phyloP scores from a whole-genome alignment of 2,329 filamentous ascomycete species.

The Rosellinia necatrix region DNA sequence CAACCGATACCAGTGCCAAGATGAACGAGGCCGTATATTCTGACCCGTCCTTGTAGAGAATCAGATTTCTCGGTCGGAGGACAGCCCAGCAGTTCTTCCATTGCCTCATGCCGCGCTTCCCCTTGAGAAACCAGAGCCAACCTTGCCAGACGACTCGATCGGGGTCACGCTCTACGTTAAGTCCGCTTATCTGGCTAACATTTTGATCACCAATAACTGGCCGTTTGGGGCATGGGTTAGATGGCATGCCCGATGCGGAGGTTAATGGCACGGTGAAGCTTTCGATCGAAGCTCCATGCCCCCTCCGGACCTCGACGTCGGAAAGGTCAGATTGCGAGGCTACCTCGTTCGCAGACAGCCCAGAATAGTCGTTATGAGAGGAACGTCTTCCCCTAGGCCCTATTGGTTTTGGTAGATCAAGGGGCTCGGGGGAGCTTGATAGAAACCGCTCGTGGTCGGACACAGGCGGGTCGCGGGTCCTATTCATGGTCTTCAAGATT shows the following conservation, averaged over 20 bases:
- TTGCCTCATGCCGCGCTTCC: conserved; percentile 79
- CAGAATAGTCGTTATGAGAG: conserved; percentile 70
- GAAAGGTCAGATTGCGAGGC: conserved; percentile 89
- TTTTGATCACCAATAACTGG: conserved; percentile 55
- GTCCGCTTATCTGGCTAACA: conserved; percentile 65
- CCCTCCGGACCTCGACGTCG: conserved; percentile 62
- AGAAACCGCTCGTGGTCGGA: conserved; percentile 49
- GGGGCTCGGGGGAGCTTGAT: conserved; percentile 67
- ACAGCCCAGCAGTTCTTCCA: conserved; percentile 98
- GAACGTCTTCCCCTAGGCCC: conserved; percentile 50
- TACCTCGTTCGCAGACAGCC: conserved; percentile 66
- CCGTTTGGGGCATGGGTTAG: conserved; percentile 37
- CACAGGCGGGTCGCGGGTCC: conserved; percentile 25
- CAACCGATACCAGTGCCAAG: conserved; percentile 75
- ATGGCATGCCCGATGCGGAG: conserved; percentile 38
- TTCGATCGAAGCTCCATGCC: conserved; percentile 58
- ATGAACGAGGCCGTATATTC: conserved; percentile 90
- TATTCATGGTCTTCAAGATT: conserved; percentile 33
- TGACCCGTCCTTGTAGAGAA: conserved; percentile 89
- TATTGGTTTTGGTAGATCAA: conserved; percentile 46
- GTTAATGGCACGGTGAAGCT: conserved; percentile 51
- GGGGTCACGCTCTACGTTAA: conserved; percentile 65
- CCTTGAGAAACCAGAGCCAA: conserved; percentile 82
- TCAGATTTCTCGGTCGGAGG: conserved; percentile 80
- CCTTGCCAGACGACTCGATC: conserved; percentile 95